These are phyloP conservation scores for Globisporangium heterothallicum DNA, from an alignment of 352 stramenopile genomes.

Conservation along the genomic window DNA sequence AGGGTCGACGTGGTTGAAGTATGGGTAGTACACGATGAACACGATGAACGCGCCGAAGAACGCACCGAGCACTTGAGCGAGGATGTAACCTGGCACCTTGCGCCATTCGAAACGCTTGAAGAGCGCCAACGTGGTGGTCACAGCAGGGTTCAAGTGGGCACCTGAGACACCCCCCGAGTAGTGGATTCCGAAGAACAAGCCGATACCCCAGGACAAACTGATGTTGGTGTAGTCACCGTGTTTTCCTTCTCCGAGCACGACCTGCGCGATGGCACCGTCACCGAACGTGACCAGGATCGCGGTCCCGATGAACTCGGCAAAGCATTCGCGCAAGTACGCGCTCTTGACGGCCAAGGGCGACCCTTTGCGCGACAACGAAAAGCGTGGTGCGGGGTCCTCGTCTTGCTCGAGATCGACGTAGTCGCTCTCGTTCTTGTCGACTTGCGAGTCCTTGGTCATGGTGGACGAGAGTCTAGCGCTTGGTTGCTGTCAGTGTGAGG, in stretches of 20 bases:
- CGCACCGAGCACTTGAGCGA: constrained; percentile 36
- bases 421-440: constrained; percentile 5
- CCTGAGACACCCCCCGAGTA: constrained; percentile 37
- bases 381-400: not conserved
- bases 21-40: constrained; percentile 45
- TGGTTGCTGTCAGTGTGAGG: not conserved
- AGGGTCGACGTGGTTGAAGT: constrained; percentile 40
- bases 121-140: constrained; percentile 44
- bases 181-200: constrained; percentile 58
- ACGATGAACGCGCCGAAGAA: constrained; percentile 41
- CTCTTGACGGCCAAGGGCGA: constrained; percentile 14
- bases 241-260: constrained; percentile 31
- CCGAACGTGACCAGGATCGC: constrained; percentile 57
- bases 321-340: constrained; percentile 48
- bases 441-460: constrained; percentile 2
- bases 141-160: constrained; percentile 52
- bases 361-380: not conserved
- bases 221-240: constrained; percentile 59
- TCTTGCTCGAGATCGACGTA: not conserved
- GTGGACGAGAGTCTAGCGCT: too few species aligned
- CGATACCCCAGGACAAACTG: constrained; percentile 51
- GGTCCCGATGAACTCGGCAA: constrained; percentile 59
- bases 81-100: constrained; percentile 25
- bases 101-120: constrained; percentile 42
- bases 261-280: constrained; percentile 55